Base-by-base conservation (phyloP, 345 rosid genomes). In the Syzygium jambos region DNA sequence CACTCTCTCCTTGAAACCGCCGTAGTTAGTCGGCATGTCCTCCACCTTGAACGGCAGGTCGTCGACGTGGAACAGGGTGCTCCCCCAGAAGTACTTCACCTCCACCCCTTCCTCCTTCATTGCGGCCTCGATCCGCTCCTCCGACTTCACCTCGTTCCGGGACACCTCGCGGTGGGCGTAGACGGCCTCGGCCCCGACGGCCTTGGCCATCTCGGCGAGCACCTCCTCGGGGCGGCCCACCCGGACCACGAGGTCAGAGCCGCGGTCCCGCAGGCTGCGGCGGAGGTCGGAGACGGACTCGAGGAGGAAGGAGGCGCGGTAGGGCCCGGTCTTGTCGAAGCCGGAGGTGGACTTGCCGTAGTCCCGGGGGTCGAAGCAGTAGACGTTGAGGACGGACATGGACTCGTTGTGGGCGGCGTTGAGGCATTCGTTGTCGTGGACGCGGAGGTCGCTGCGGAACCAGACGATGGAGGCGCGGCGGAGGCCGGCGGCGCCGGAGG, bases 391-490 rank as follows among this genome's bases (percentile, higher is more conserved):
- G 83, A 96, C 95, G 34, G 99, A 98, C 90, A 96, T 68, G 86
- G 96, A 95, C 87, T 98, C 99, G 11, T 94, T 92, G 89, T 93
- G 94, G 88, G 99, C 99, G 4, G 98, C 85, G 91, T 85, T 92
- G 86, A 98, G 98, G 88, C 93, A 95, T 87, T 96, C 99, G 85
- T 98, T 98, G 92, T 98, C 99, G 78, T 96, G 95, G 85, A 96
- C 95, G 25, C 99, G 98, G 78, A 98, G 92, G 93, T 98, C 99
- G 61, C 95, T 95, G 10, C 99, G 99, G 92, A 96, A 96, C 98
- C 98, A 96, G 55, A 96, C 97, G 86, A 98, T 87, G 92, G 98
- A 87, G 73, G 98, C 93, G 59, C 98, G 97, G 29, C 98, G 99
- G 80, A 97, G 89, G 83, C 91, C 96, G 41, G 98, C 98, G 85